These are phyloP conservation scores for Pichia insulana DNA, from an alignment of 805 yeast genomes.

Conservation along the genomic window DNA sequence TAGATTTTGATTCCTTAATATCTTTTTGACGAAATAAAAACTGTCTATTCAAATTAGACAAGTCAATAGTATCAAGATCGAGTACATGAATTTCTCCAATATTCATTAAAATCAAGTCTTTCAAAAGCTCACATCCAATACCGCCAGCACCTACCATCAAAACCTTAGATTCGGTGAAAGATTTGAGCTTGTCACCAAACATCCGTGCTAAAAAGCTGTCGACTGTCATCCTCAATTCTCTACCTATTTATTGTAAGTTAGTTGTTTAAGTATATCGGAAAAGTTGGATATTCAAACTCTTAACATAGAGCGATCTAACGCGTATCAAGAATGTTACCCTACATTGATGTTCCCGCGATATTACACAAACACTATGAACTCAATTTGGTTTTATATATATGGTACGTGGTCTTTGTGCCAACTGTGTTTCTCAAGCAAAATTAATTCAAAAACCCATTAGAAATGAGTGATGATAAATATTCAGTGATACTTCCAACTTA, in stretches of 20 bases:
- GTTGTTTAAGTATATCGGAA: no score
- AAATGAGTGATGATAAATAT: slow-evolving; percentile 40
- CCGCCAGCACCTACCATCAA: slow-evolving; percentile 95
- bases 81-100: slow-evolving; percentile 84
- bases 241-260: no score
- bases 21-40: slow-evolving; percentile 84
- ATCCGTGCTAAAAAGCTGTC: slow-evolving; percentile 32
- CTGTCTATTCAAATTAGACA: slow-evolving; percentile 88
- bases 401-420: neutral
- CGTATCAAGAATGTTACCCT: no score
- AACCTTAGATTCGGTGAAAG: slow-evolving; percentile 42
- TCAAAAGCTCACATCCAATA: slow-evolving; percentile 85
- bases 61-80: slow-evolving; percentile 92
- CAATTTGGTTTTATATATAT: no score
- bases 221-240: slow-evolving; percentile 4
- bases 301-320: no score
- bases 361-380: no score
- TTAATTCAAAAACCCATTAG: neutral
- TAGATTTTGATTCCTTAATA: slow-evolving; percentile 79
- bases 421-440: neutral
- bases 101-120: slow-evolving; percentile 69
- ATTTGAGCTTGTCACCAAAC: slow-evolving; percentile 31
- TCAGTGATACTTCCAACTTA: slow-evolving; percentile 72
- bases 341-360: no score
- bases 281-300: no score